Base-by-base conservation (phyloP, 352 stramenopile genomes). In the Globisporangium uncinulatum region DNA sequence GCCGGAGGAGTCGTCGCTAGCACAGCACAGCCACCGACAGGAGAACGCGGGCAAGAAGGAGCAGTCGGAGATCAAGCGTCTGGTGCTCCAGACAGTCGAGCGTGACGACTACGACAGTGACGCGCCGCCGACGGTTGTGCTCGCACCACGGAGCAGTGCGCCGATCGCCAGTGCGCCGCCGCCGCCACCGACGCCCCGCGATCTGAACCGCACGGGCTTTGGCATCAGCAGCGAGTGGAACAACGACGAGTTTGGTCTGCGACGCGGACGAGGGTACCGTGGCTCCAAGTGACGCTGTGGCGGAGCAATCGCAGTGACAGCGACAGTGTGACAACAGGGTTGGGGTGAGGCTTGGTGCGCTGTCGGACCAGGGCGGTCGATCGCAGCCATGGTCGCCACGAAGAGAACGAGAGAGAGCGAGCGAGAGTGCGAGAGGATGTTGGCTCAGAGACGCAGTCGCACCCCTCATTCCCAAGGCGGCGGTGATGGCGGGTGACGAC, bases 1-100 rank as follows among this genome's bases (percentile, higher is more conserved):
- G 15, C 94, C 96, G 0, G 85, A 89, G 48, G 84, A 84, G 32
- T 98, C 94, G 20, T 98, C 94, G 50, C 70, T 99, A 39, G 96
- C 94, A 7, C 82, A 92, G 62, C 86, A 96, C 62, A 91, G 87
- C 54, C 80, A 91, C 50, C 86, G 84, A 20, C 86, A 97, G 56
- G 84, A 95, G 63, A 77, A 90, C 50, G 83, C 76, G 21, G 85
- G 83, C 14, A 93, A 91, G 69, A 88, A 89, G 58, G 83, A 95
- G 58, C 76, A 89, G 62, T 89, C 77, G n/a, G 85, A 95, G 65
- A 63, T 95, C 20, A 95, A 95, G 70, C 85, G 85, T 2, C 69
- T 95, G 5, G 85, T 95, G 64, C 62, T 95, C 43, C 82, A 92
- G 59, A 92, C 90, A 55, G 79, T 94, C 53, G 84, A 94, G 65